Percentiles rank a stretch among this genome's conserved stretches.
These are phyloP conservation scores for Mucor indicus DNA, from an alignment of 371 early-diverging fungal genomes.

Conservation along the genomic window DNA sequence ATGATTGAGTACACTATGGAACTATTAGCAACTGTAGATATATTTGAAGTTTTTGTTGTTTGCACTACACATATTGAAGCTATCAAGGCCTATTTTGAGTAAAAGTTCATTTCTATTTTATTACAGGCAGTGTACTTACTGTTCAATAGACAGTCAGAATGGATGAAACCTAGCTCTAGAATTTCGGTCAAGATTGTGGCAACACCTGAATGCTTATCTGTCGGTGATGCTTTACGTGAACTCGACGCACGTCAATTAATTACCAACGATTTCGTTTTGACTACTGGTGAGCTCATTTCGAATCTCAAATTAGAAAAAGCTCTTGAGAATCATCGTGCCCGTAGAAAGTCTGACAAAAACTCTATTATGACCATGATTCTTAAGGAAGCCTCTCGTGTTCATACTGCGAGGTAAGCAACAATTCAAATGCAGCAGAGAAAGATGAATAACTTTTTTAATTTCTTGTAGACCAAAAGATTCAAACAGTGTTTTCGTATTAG, in stretches of 20 bases:
- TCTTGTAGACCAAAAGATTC: slow-evolving; percentile 60
- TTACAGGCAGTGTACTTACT: background rate
- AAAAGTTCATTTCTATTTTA: slow-evolving; percentile 12
- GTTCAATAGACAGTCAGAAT: slow-evolving; percentile 58
- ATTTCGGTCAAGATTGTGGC: slow-evolving; percentile 73
- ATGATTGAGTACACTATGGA: slow-evolving; percentile 94
- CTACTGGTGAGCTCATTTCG: slow-evolving; percentile 87
- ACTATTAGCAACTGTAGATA: slow-evolving; percentile 78
- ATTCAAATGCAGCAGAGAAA: background rate
- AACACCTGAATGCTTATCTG: slow-evolving; percentile 75
- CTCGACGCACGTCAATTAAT: slow-evolving; percentile 82
- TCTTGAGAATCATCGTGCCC: slow-evolving; percentile 76
- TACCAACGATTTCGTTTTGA: slow-evolving; percentile 87
- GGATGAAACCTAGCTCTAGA: slow-evolving; percentile 62
- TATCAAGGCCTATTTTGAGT: slow-evolving; percentile 83
- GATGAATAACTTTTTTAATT: background rate
- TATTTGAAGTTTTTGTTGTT: slow-evolving; percentile 84
- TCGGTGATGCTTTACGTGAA: slow-evolving; percentile 93
- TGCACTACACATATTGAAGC: slow-evolving; percentile 82
- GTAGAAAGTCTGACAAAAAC: slow-evolving; percentile 71
- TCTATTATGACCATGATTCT: slow-evolving; percentile 95
- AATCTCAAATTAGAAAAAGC: slow-evolving; percentile 80
- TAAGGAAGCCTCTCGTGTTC: slow-evolving; percentile 58
- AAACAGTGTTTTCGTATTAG: slow-evolving; percentile 81
- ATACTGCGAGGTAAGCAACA: slow-evolving; percentile 37